A percentile compares a stretch with the other conserved stretches of the same genome.
phyloP scores from a whole-genome alignment of 495 filamentous ascomycete species.

The Aspergillus ellipticus region DNA sequence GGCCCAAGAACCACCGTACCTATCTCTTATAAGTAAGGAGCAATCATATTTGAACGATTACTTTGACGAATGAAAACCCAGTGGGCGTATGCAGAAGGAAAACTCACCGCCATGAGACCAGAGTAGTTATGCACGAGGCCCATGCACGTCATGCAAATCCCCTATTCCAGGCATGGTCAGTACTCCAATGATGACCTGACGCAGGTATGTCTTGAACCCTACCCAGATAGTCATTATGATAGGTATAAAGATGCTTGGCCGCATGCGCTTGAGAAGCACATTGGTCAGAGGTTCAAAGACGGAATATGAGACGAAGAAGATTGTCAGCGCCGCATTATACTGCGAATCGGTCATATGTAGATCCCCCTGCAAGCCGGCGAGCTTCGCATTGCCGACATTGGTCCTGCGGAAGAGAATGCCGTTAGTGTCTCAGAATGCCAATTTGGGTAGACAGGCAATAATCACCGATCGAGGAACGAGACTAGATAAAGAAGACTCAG shows the following conservation, averaged over 20 bases:
- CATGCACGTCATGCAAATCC: constrained; percentile 78
- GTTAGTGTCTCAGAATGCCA: background rate
- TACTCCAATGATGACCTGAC: background rate
- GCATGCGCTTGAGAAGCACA: constrained; percentile 73
- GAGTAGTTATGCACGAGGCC: constrained; percentile 74
- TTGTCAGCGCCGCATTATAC: constrained; percentile 74
- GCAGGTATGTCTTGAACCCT: background rate
- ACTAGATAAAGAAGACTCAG: constrained; percentile 81
- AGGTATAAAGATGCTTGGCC: constrained; percentile 67
- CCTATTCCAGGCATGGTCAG: constrained; percentile 43
- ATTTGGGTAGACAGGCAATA: background rate
- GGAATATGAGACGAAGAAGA: constrained; percentile 92
- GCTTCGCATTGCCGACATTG: constrained; percentile 86
- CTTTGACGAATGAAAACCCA: background rate
- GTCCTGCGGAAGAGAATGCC: constrained; percentile 38
- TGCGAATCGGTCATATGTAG: constrained; percentile 62
- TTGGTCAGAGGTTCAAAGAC: constrained; percentile 87
- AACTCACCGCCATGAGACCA: constrained; percentile 65
- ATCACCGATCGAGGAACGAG: constrained; percentile 71
- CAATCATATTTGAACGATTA: background rate
- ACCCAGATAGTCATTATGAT: constrained; percentile 57
- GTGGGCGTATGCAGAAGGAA: background rate
- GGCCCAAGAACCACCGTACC: constrained; percentile 77
- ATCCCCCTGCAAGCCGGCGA: constrained; percentile 64
- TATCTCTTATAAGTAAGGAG: background rate